Base-by-base conservation (phyloP, 164 flowering plant species). In the Vitis rupestris region DNA sequence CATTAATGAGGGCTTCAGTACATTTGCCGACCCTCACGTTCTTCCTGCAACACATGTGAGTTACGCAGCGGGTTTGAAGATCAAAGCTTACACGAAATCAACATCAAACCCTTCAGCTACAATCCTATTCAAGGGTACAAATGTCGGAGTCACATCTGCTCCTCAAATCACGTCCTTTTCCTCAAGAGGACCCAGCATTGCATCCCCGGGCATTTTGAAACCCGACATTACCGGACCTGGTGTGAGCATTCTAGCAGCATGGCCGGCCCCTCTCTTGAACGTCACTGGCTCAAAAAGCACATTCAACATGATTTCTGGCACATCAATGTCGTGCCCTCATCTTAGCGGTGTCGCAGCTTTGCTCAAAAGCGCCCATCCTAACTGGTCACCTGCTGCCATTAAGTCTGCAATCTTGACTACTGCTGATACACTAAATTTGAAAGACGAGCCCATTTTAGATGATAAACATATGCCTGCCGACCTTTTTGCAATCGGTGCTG, bases 161-260 rank as follows among this genome's bases (percentile, higher is more conserved):
- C 90, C 90, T 4, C 51, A 16, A 0, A 86, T 88, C 9, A 51
- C 82, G 31, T 75, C 82, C 1, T 88, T 82, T 64, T 86, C 90
- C 4, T 80, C 87, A 0, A 76, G 92, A 77, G 92, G 92, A 3
- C 92, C 86, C 0, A 86, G 71, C 64, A 0, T 50, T 4, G 70
- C 61, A 14, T 79, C 81, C 58, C 82, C 81, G 0, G 89, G 84
- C 8, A 84, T 87, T 23, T 59, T 88, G 19, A 88, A 88, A 64
- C 93, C 90, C 0, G 89, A 88, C 67, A 85, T 86, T 11, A 78
- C 82, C 4, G 89, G 89, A 2, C 90, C 90, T 0, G 86, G 92
- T 30, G 80, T 76, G 7, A 81, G 69, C 76, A 85, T 88, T 61
- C 59, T 85, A 11, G 90, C 90, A 16, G 92, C 87, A 6, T 88